A percentile compares a stretch with the other conserved stretches of the same genome.
These are phyloP conservation scores for Mycena albidolilacea DNA, from an alignment of 768 basidiomycete species.

Conservation along the genomic window DNA sequence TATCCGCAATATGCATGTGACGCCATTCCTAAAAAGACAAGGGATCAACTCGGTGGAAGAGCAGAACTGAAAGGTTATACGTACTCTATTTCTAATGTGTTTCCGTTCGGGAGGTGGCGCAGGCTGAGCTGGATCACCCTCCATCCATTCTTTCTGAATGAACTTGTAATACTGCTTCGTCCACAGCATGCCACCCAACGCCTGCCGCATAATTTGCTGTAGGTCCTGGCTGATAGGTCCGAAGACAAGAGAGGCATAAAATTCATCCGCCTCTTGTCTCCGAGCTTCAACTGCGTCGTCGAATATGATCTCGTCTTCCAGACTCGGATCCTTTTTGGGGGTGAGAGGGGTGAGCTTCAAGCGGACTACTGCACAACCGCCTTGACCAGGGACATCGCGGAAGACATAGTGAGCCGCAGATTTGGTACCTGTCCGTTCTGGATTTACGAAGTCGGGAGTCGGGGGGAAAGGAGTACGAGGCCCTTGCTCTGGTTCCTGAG, in stretches of 20 bases:
- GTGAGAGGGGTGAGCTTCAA: slow-evolving; percentile 89
- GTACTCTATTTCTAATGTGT: slow-evolving; percentile 84
- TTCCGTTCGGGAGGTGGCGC: slow-evolving; percentile 93
- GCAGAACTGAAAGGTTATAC: slow-evolving; percentile 37
- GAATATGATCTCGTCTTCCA: slow-evolving; percentile 91
- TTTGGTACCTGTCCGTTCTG: slow-evolving; percentile 91
- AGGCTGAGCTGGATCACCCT: slow-evolving; percentile 96
- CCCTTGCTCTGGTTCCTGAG: slow-evolving; percentile 64
- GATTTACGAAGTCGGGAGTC: slow-evolving; percentile 81
- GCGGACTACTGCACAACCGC: slow-evolving; percentile 95
- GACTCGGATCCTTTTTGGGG: slow-evolving; percentile 80
- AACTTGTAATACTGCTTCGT: slow-evolving; percentile 98
- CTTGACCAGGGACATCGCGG: slow-evolving; percentile 86
- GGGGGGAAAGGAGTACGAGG: slow-evolving; percentile 74
- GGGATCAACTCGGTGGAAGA: slow-evolving; percentile 2
- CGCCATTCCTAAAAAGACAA: slow-evolving; percentile 82
- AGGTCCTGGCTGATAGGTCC: slow-evolving; percentile 94
- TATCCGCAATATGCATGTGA: slow-evolving; percentile 95
- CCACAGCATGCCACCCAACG: slow-evolving; percentile 97
- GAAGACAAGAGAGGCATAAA: slow-evolving; percentile 85
- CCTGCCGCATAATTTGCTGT: slow-evolving; percentile 97
- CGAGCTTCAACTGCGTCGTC: slow-evolving; percentile 93
- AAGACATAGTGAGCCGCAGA: slow-evolving; percentile 94
- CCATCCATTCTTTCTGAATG: slow-evolving; percentile 96
- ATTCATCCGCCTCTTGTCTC: slow-evolving; percentile 95